These are phyloP conservation scores for Talaromyces sp. DNA, from an alignment of 2,329 filamentous ascomycete species.

Conservation along the genomic window DNA sequence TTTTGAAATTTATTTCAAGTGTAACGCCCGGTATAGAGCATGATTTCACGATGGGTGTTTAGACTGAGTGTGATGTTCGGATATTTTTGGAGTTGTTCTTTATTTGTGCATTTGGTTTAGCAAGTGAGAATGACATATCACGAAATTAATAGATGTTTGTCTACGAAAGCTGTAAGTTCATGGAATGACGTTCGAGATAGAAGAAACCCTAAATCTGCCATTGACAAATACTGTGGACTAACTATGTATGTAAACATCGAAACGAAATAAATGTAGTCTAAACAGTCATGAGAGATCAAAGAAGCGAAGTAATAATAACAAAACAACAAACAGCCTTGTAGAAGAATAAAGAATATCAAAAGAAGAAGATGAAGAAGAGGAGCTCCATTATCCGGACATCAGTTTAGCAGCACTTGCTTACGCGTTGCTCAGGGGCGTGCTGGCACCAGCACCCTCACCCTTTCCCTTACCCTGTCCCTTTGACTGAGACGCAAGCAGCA, in stretches of 20 bases:
- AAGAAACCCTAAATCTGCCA: not conserved
- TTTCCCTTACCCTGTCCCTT: not conserved
- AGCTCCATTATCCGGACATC: not conserved
- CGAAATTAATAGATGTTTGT: too few species aligned
- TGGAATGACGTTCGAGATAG: not conserved
- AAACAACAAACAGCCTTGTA: not conserved
- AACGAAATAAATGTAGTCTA: conserved; percentile 8
- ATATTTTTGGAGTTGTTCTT: not conserved
- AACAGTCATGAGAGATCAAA: not conserved
- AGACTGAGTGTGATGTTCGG: conserved; percentile 20
- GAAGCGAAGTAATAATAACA: not conserved
- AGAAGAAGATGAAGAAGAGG: not conserved
- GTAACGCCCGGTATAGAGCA: conserved; percentile 97
- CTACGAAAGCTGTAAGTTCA: too few species aligned
- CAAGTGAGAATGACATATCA: not conserved
- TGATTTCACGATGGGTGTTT: conserved; percentile 95
- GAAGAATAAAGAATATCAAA: not conserved
- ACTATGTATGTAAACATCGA: not conserved
- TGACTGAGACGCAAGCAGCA: not conserved
- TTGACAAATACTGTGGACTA: conserved; percentile 1
- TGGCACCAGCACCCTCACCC: not conserved
- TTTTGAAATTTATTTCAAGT: conserved; percentile 69
- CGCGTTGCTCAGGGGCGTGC: not conserved
- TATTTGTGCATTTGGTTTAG: not conserved
- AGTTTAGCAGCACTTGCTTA: not conserved